Evolutionary conservation across 169 alveolate species (phyloP).

Genomic region (Eimeria sp.): DNA sequence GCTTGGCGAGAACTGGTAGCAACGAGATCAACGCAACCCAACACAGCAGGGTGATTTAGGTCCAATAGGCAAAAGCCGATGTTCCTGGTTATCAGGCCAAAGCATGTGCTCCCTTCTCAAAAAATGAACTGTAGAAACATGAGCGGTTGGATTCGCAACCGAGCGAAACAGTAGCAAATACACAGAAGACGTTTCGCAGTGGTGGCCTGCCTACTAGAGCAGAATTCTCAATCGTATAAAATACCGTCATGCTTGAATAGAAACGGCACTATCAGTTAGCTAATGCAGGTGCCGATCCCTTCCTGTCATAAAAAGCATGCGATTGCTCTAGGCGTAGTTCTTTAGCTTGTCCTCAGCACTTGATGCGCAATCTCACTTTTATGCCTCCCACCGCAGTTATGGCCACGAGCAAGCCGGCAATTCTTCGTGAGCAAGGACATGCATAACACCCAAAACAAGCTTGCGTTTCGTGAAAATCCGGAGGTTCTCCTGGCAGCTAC

Average conservation of each 20-base stretch:
- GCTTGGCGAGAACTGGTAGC: not conserved
- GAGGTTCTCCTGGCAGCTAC: not conserved
- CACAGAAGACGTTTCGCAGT: not conserved
- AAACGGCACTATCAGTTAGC: not conserved
- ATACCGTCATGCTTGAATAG: not conserved
- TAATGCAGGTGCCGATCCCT: not conserved
- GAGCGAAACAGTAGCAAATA: not conserved
- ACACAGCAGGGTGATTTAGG: not conserved
- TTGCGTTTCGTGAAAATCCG: not conserved
- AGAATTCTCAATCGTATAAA: not conserved
- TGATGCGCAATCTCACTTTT: slow-evolving; percentile 15
- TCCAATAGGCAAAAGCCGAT: not conserved
- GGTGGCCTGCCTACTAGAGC: not conserved
- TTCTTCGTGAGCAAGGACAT: not conserved
- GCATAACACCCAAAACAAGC: not conserved
- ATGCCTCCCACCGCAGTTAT: slow-evolving; percentile 5
- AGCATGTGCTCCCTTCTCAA: not conserved
- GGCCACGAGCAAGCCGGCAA: slow-evolving; percentile 75
- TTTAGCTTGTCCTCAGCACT: slow-evolving; percentile 9
- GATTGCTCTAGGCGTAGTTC: not conserved
- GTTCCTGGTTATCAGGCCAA: not conserved
- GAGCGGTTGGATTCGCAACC: not conserved
- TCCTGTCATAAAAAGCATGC: not conserved
- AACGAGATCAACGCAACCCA: not conserved
- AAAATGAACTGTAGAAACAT: not conserved